Base-by-base conservation (phyloP, 176 grass and related monocot species). In the Avena atlantica region DNA sequence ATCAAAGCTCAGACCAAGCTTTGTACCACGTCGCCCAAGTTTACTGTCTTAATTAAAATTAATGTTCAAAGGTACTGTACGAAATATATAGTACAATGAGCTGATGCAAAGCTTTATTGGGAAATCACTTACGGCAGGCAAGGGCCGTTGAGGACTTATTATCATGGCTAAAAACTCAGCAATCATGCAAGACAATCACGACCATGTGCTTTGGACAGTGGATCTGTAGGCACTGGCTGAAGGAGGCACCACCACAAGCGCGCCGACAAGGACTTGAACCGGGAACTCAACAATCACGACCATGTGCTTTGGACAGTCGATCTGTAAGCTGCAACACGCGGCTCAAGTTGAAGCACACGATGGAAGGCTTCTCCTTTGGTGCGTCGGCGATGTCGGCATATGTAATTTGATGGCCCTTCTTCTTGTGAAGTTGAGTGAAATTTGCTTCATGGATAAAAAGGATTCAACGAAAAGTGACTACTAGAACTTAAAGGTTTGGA, bases 1-100 rank as follows among this genome's bases (percentile, higher is more conserved):
- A 29, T 53, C 73, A 76, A 75, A 76, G 73, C 45, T 29, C 20
- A 51, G 48, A 16, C 12, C 73, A 76, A 53, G 15, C 24, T 76
- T 16, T 52, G 73, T 76, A 52, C 48, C 48, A 76, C 29, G 24
- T 53, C 27, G 48, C 47, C n/a, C 12, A 49, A 51, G 45, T 51
- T 17, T 52, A 9, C 23, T 14, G 24, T 29, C 42, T 8, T 44
- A 44, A 5, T 44, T 44, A 44, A 44, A 44, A 44, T n/a, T n/a
- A n/a, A n/a, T 44, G 42, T 44, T 44, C 1, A 44, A 48, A 48
- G 45, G 45, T 48, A 48, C 45, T 48, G 55, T 53, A 56, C 15
- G 53, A 56, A 56, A 42, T 42, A 15, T 56, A 10, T 16, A 56
- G 13, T 56, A 56, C 16, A 56, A 19, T 17, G 53, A 56, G 17